phyloP scores from a whole-genome alignment of 140 eudicot genomes.

The Senecio squalidus region DNA sequence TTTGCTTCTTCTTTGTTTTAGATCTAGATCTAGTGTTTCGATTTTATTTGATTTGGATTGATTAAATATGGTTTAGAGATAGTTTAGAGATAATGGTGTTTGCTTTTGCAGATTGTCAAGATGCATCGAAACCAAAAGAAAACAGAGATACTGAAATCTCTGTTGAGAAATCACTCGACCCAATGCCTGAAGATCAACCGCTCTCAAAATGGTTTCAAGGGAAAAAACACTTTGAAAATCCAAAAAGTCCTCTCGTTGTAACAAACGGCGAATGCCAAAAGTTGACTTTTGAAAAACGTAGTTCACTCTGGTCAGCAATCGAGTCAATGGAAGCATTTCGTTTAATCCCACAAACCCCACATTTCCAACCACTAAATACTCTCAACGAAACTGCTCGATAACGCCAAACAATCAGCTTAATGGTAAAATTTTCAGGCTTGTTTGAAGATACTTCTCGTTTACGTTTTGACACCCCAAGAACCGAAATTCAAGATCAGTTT shows the following conservation, averaged over 20 bases:
- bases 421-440: constrained; percentile 55
- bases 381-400: constrained; percentile 53
- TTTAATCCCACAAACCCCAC: constrained; percentile 72
- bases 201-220: constrained; percentile 54
- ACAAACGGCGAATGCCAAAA: constrained; percentile 8
- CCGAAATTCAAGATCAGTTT: constrained; percentile 34
- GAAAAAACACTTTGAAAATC: constrained; percentile 2
- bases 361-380: constrained; percentile 44
- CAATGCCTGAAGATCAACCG: constrained; percentile 55
- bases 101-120: constrained; percentile 25
- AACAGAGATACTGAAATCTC: constrained; percentile 16
- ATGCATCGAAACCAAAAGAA: constrained; percentile 10
- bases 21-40: too few relatives aligned
- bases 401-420: constrained; percentile 61
- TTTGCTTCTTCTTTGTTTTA: too few relatives aligned
- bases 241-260: background rate
- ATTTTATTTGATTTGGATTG: too few relatives aligned
- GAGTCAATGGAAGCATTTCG: constrained; percentile 61
- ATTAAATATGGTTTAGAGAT: too few relatives aligned
- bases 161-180: constrained; percentile 17
- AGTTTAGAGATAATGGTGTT: too few relatives aligned
- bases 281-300: constrained; percentile 54
- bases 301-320: constrained; percentile 47
- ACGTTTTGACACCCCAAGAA: constrained; percentile 32
- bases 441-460: constrained; percentile 37